phyloP scores from a whole-genome alignment of 352 stramenopile species.

The Pythium rishiriense region DNA sequence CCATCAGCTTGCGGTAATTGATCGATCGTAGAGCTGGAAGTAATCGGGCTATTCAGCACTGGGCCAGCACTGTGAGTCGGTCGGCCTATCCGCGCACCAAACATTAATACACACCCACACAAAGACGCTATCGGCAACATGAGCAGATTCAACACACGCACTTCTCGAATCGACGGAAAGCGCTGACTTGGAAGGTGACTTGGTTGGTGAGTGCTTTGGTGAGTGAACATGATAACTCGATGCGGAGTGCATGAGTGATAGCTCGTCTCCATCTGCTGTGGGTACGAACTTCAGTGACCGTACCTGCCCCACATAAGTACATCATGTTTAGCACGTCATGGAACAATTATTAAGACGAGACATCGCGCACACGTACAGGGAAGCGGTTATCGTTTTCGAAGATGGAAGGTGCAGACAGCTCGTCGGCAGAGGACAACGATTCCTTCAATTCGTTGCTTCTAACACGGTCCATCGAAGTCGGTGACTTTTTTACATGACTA shows the following conservation, averaged over 20 bases:
- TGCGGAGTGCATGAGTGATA: slow-evolving; percentile 42
- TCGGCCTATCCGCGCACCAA: slow-evolving; percentile 19
- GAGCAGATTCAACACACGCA: slow-evolving; percentile 5
- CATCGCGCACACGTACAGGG: slow-evolving; percentile 33
- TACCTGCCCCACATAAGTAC: slow-evolving; percentile 36
- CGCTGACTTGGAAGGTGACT: slow-evolving; percentile 12
- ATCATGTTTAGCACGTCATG: not conserved
- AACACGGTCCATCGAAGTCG: not conserved
- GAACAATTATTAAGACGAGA: not conserved
- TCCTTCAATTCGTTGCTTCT: not conserved
- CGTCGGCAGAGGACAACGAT: not conserved
- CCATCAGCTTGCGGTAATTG: not conserved
- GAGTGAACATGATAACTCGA: slow-evolving; percentile 3
- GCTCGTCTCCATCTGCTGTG: slow-evolving; percentile 30
- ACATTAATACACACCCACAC: not conserved
- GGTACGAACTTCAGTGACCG: slow-evolving; percentile 48
- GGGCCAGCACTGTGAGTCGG: slow-evolving; percentile 24
- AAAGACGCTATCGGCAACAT: not conserved
- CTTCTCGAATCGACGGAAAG: slow-evolving; percentile 18
- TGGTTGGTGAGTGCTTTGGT: slow-evolving; percentile 5
- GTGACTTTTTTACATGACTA: not conserved
- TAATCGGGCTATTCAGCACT: not conserved
- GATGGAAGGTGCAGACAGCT: not conserved
- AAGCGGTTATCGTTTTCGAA: slow-evolving; percentile 42
- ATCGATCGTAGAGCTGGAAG: not conserved